Base-by-base conservation (phyloP, 1,284 basidiomycete species). In the Ganoderma resinaceum region DNA sequence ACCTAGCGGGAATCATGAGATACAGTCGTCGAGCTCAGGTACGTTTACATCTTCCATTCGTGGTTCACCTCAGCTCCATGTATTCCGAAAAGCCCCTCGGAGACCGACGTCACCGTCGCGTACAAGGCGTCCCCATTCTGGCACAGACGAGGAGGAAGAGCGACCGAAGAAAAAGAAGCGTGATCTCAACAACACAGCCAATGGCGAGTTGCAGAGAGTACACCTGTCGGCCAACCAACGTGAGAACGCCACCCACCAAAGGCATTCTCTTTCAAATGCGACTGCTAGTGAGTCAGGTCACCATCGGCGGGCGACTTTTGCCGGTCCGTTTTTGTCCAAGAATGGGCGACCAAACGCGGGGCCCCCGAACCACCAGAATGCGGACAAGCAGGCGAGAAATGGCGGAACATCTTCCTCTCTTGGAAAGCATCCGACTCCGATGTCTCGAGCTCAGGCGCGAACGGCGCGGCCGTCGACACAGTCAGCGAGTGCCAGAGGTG, bases 151-250 rank as follows among this genome's bases (percentile, higher is more conserved):
- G 3, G 65, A 66, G 20, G 65, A 42, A 6, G 31, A 29, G 0
- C 64, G 65, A 5, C 65, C 63, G 2, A 64, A 37, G 40, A 70
- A 72, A 63, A 68, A 66, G 66, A 68, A 67, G 61, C 46, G 46
- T 26, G 46, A 26, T 26, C 46, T 49, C 23, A 23, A 26, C 23
- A 26, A 26, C 46, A 16, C 40, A 14, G 40, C 6, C 40, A 12
- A 63, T 63, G 60, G 66, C 37, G 23, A 9, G 23, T 16, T 20
- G 58, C 58, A 38, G n/a, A 38, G 2, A 38, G 35, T 38, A 16
- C 14, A 16, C 5, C 37, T 40, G n/a, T 37, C 58, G 14, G 33
- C 18, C 20, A 31, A 35, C 12, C 52, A 58, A 20, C 55, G 20
- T 26, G n/a, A 16, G n/a, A 46, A 46, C 7, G 43, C 43, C 43